phyloP scores from a whole-genome alignment of 2,329 filamentous ascomycete genomes.

The Talaromyces marneffei region DNA sequence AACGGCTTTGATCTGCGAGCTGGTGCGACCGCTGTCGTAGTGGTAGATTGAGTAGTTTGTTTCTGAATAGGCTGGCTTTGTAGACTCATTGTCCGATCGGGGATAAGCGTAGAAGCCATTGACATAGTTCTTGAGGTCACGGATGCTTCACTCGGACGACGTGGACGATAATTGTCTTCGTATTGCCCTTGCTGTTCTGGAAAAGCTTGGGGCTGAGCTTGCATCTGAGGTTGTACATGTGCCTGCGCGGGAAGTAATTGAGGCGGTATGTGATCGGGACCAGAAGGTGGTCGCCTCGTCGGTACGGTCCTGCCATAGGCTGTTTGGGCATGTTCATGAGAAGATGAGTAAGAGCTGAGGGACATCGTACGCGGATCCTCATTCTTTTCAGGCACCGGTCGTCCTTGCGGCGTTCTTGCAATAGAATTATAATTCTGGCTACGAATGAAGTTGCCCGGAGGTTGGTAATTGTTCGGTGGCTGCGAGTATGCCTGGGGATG shows the following conservation, averaged over 20 bases:
- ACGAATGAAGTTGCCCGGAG: constrained; percentile 68
- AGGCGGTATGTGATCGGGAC: constrained; percentile 26
- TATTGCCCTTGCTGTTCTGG: constrained; percentile 47
- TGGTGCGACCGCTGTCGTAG: constrained; percentile 57
- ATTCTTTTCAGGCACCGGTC: constrained; percentile 83
- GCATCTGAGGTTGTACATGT: constrained; percentile 14
- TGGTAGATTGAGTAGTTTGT: constrained; percentile 47
- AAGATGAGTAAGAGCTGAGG: constrained; percentile 75
- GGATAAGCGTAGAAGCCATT: constrained; percentile 66
- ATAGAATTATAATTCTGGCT: constrained; percentile 65
- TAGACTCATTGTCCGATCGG: constrained; percentile 57
- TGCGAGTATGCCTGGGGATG: constrained; percentile 68
- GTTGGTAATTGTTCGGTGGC: constrained; percentile 31
- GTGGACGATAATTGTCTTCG: constrained; percentile 33
- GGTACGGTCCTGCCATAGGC: constrained; percentile 84
- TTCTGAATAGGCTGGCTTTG: constrained; percentile 49
- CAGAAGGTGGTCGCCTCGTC: constrained; percentile 59
- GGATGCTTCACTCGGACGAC: constrained; percentile 42
- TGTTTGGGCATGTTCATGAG: constrained; percentile 74
- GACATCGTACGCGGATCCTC: constrained; percentile 96
- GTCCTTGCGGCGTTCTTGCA: constrained; percentile 84
- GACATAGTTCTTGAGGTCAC: constrained; percentile 67
- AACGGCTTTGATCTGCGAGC: constrained; percentile 64
- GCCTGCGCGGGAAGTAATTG: constrained; percentile 20
- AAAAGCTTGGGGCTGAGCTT: background rate